Evolutionary conservation across 805 yeast genomes (phyloP).

Genomic region (Lipomyces sp.): DNA sequence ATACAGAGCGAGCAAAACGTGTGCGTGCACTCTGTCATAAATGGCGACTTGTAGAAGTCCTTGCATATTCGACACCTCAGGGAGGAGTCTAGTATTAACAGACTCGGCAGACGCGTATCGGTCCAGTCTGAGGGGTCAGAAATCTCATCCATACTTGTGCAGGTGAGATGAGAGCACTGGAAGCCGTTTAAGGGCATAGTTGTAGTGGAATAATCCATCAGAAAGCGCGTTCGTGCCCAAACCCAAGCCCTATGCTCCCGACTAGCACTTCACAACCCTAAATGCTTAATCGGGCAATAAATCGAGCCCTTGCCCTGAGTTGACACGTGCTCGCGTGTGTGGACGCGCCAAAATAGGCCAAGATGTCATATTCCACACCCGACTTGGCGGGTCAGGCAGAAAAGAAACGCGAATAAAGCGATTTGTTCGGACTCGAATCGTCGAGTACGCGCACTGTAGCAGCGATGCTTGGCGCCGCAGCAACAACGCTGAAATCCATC

Average conservation of each 20-base stretch:
- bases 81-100: conserved; percentile 67
- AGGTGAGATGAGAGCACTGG: neutral
- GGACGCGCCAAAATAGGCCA: neutral
- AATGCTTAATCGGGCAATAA: no score
- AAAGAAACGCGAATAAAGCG: neutral
- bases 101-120: conserved; percentile 56
- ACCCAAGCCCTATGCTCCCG: no score
- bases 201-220: no score
- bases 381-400: neutral
- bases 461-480: neutral
- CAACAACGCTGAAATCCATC: neutral
- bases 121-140: conserved; percentile 78
- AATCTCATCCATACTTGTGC: conserved; percentile 5
- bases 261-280: no score
- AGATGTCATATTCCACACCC: neutral
- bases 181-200: no score
- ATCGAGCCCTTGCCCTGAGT: neutral
- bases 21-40: conserved; percentile 83
- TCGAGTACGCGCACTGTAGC: neutral
- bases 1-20: conserved; percentile 89
- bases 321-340: neutral
- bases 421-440: neutral
- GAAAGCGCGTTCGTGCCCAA: no score
- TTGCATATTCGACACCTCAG: conserved; percentile 88
- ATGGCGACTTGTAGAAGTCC: conserved; percentile 79